These are phyloP conservation scores for Mucor piriformis DNA, from an alignment of 371 early-diverging fungal genomes.

Conservation along the genomic window DNA sequence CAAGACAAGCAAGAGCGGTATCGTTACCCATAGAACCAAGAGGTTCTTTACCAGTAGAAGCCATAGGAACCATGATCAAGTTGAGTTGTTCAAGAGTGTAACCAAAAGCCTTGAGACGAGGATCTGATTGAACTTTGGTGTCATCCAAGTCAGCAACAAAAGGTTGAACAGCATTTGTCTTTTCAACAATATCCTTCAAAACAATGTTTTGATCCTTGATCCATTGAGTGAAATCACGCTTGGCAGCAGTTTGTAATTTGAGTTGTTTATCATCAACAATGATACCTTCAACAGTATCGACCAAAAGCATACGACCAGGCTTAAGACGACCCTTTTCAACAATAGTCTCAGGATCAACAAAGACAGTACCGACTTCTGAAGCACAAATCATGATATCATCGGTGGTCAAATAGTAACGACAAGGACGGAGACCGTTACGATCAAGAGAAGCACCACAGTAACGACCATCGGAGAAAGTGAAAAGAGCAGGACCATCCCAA, in stretches of 20 bases:
- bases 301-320: conserved; percentile 96
- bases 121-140: conserved; percentile 66
- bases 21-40: conserved; percentile 98
- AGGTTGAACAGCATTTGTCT: conserved; percentile 21
- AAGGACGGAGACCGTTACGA: conserved; percentile 96
- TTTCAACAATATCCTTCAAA: conserved; percentile 61
- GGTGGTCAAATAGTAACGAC: conserved; percentile 91
- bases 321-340: conserved; percentile 91
- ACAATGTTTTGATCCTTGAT: conserved; percentile 76
- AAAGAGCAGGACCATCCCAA: conserved; percentile 97
- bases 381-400: conserved; percentile 97
- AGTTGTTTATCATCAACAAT: conserved; percentile 91
- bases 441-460: conserved; percentile 95
- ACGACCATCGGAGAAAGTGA: conserved; percentile 96
- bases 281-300: conserved; percentile 91
- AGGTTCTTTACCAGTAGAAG: conserved; percentile 88
- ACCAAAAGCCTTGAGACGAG: conserved; percentile 86
- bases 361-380: conserved; percentile 92
- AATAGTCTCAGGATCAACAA: conserved; percentile 80
- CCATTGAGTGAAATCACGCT: conserved; percentile 84
- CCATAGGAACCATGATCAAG: conserved; percentile 86
- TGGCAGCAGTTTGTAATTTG: conserved; percentile 73
- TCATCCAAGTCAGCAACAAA: conserved; percentile 43
- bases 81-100: conserved; percentile 94
- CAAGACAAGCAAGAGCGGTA: conserved; percentile 91